Evolutionary conservation across 192 early-diverging fungal genomes (phyloP).

Genomic region (Kappamyces sp.): DNA sequence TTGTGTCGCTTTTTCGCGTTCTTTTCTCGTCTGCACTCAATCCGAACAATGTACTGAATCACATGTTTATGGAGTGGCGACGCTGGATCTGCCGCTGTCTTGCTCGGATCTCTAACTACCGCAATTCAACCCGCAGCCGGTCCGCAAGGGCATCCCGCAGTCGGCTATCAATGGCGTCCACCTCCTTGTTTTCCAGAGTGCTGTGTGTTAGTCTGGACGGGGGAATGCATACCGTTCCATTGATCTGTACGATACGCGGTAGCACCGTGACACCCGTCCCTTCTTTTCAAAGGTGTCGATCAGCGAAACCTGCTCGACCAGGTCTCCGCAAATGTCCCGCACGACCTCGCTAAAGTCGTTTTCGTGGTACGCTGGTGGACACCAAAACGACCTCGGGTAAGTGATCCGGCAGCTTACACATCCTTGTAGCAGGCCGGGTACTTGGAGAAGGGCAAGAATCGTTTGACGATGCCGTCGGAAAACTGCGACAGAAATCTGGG

Average conservation of each 20-base stretch:
- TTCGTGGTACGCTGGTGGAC: conserved; percentile 69
- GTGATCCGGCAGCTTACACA: conserved; percentile 27
- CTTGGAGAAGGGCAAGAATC: conserved; percentile 83
- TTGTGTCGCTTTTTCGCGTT: no score
- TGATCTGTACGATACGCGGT: conserved; percentile 88
- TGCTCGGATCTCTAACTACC: conserved; percentile 32
- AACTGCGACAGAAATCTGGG: conserved; percentile 84
- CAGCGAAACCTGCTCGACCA: conserved; percentile 83
- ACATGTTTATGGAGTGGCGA: no score
- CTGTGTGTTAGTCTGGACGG: conserved; percentile 24
- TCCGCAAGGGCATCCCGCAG: conserved; percentile 59
- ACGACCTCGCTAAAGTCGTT: conserved; percentile 93
- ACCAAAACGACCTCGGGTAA: conserved; percentile 67
- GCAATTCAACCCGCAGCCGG: conserved; percentile 69
- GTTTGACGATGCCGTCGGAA: conserved; percentile 52
- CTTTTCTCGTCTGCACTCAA: no score
- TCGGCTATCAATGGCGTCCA: conserved; percentile 83
- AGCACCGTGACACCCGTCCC: conserved; percentile 69
- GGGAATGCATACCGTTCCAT: conserved; percentile 73
- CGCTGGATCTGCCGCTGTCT: no score
- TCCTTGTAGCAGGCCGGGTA: conserved; percentile 92
- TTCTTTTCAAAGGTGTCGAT: conserved; percentile 84
- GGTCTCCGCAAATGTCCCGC: conserved; percentile 84
- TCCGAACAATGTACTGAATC: no score
- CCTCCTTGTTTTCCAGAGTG: conserved; percentile 89